Base-by-base conservation (phyloP, 139 green algal species). In the Closterium sp. region DNA sequence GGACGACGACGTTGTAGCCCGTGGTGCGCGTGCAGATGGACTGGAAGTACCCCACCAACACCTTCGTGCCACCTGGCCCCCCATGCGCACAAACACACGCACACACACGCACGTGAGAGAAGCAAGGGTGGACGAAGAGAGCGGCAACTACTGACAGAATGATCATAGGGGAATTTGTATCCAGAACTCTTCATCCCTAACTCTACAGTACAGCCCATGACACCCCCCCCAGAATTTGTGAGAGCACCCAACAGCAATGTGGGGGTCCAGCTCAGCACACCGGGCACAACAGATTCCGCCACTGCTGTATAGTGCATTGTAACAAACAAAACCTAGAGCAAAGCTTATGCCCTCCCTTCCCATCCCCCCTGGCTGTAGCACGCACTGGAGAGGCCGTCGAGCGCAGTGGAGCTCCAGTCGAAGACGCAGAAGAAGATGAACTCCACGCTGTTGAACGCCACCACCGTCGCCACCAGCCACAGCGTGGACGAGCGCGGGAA, bases 351-450 rank as follows among this genome's bases (percentile, higher is more conserved):
- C 38, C 10, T 85, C n/a, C 4, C 27, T 4, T 86, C 1, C 88
- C 42, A 10, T 17, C 38, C n/a, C 88, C n/a, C n/a, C 9, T 90
- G 38, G 3, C 0, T 88, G 42, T 1, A 0, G 85, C 85, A 87
- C 89, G 28, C 70, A 92, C 89, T 50, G 50, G 89, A 89, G 70
- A 93, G 86, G 31, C 91, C 91, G 0, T 92, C 9, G 2, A 93
- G 31, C 6, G 70, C 91, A 2, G 22, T 9, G 32, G 42, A 89
- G 87, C 86, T 91, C 91, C 91, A 94, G 89, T 94, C 91, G 30
- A 94, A 31, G 29, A 89, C 62, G 31, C 31, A 90, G 91, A 94
- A 94, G 86, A 92, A 94, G 86, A 94, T 87, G 45, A 88, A 62
- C 89, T 94, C 89, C 6, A 34, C 17, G 31, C 30, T 29, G 70